Evolutionary conservation across 164 flowering plant genomes (phyloP).

Genomic region (Nymphaea thermarum): DNA sequence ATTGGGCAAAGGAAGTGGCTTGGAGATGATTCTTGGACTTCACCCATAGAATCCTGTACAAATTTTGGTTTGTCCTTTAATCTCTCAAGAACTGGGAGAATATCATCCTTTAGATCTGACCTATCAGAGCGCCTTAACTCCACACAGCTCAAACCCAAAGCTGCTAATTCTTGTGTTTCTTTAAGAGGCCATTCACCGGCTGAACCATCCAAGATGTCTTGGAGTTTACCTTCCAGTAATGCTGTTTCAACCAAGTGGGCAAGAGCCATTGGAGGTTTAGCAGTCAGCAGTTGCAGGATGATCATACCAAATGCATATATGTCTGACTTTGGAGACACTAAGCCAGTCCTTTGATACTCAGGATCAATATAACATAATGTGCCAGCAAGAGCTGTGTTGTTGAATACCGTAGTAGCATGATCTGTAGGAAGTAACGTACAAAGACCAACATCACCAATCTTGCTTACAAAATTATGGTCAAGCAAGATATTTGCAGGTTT

Average conservation of each 20-base stretch:
- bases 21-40: conserved; percentile 27
- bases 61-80: conserved; percentile 36
- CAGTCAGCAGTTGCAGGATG: conserved; percentile 71
- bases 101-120: conserved; percentile 45
- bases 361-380: conserved; percentile 90
- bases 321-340: conserved; percentile 62
- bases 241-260: conserved; percentile 59
- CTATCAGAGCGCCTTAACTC: conserved; percentile 59
- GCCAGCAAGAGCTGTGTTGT: conserved; percentile 55
- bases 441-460: conserved; percentile 90
- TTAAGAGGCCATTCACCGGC: conserved; percentile 75
- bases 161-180: conserved; percentile 56
- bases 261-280: conserved; percentile 58
- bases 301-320: conserved; percentile 83
- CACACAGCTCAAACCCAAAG: conserved; percentile 47
- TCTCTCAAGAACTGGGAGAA: conserved; percentile 58
- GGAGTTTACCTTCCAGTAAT: conserved; percentile 25
- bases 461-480: conserved; percentile 69
- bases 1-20: conserved; percentile 72
- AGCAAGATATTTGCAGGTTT: conserved; percentile 93
- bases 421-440: conserved; percentile 37
- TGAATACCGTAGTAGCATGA: conserved; percentile 20
- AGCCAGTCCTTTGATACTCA: conserved; percentile 83
- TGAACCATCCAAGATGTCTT: conserved; percentile 38
- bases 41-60: conserved; percentile 17